Percentiles rank a stretch among this genome's conserved stretches.
Conservation (phyloP, 106 monocot species). For the Dioscorea alata region DNA sequence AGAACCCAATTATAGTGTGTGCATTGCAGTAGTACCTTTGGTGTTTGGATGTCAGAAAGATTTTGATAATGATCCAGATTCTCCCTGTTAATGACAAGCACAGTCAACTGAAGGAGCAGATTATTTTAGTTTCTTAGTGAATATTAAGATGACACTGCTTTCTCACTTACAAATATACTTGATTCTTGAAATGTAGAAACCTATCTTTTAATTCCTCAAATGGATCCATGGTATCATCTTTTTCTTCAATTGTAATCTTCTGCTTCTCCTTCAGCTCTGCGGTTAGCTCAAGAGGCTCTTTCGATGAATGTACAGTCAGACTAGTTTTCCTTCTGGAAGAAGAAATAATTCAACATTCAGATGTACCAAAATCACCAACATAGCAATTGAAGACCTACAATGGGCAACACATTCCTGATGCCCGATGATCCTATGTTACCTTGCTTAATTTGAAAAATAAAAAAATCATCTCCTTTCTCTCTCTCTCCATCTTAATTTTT, state of each 20-base stretch:
- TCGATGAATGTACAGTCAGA: slow-evolving; percentile 29
- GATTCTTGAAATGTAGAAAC: slow-evolving; percentile 67
- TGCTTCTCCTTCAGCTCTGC: slow-evolving; percentile 35
- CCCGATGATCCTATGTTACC: not conserved
- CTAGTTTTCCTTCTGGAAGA: slow-evolving; percentile 33
- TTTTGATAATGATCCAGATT: slow-evolving; percentile 58
- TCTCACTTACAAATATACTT: slow-evolving; percentile 63
- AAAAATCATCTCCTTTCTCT: too few relatives aligned
- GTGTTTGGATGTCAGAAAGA: slow-evolving; percentile 74
- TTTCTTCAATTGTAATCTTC: slow-evolving; percentile 18
- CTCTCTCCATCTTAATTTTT: too few relatives aligned
- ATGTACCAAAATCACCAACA: not conserved
- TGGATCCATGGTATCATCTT: slow-evolving; percentile 37
- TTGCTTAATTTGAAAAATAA: not conserved
- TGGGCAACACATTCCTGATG: not conserved
- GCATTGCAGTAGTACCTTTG: slow-evolving; percentile 49
- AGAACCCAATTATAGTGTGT: not conserved
- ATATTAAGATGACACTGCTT: not conserved
- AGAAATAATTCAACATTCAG: not conserved
- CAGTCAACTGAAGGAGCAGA: slow-evolving; percentile 4
- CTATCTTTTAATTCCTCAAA: slow-evolving; percentile 69
- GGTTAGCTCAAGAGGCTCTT: slow-evolving; percentile 30
- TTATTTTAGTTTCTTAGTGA: slow-evolving; percentile 1
- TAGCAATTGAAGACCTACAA: too few relatives aligned
- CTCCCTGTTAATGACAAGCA: slow-evolving; percentile 47